Percentiles rank a stretch among this genome's conserved stretches.
These are phyloP conservation scores for Salvia hispanica DNA, from an alignment of 257 asterid species.

Conservation along the genomic window DNA sequence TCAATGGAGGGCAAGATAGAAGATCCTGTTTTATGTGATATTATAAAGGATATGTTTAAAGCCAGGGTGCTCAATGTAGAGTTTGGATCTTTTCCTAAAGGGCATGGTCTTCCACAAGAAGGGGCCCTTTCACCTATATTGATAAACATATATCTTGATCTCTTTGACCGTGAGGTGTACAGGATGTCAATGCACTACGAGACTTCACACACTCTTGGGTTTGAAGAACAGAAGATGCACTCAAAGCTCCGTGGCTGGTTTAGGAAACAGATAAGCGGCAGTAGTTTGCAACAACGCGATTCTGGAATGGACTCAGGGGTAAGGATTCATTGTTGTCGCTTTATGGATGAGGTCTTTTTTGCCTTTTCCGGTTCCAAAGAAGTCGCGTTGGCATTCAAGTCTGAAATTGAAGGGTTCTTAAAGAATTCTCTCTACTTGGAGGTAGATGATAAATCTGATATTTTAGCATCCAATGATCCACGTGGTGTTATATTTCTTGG, in stretches of 20 bases:
- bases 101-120: slow-evolving; percentile 99
- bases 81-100: slow-evolving; percentile 87
- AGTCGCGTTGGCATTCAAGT: slow-evolving; percentile 58
- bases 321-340: slow-evolving; percentile 77
- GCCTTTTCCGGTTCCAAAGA: slow-evolving; percentile 83
- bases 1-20: slow-evolving; percentile 67
- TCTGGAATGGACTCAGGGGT: slow-evolving; percentile 44
- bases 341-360: slow-evolving; percentile 85
- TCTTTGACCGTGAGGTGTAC: slow-evolving; percentile 73
- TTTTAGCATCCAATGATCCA: slow-evolving; percentile 55
- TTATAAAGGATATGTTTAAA: slow-evolving; percentile 60
- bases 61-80: slow-evolving; percentile 71
- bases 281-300: slow-evolving; percentile 27
- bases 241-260: slow-evolving; percentile 88
- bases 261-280: slow-evolving; percentile 73
- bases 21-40: slow-evolving; percentile 54
- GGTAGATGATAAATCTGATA: slow-evolving; percentile 43
- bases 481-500: slow-evolving; percentile 73
- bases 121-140: slow-evolving; percentile 88
- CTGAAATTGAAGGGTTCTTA: slow-evolving; percentile 58
- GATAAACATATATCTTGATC: slow-evolving; percentile 84
- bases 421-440: slow-evolving; percentile 64
- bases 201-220: slow-evolving; percentile 40
- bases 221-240: slow-evolving; percentile 43
- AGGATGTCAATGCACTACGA: slow-evolving; percentile 83